A percentile compares a stretch with the other conserved stretches of the same genome.
Conservation (phyloP, 345 rosid species). For the Syzygium grande region DNA sequence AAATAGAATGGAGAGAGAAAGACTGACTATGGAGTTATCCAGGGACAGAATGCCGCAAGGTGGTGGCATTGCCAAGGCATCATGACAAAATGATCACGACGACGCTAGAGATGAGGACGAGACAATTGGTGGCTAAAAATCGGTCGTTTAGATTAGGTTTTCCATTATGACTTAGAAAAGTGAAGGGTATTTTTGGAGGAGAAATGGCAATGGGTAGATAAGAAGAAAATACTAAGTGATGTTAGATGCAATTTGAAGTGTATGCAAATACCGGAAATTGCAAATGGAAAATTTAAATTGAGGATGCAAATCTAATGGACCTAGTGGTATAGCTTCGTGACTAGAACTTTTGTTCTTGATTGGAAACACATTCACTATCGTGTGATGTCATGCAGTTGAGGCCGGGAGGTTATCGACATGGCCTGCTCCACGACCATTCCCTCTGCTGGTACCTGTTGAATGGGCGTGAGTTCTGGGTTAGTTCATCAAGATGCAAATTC, state of each 20-base stretch:
- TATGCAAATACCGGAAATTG: neutral
- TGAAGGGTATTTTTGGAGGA: neutral
- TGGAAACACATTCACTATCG: neutral
- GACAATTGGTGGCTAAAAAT: neutral
- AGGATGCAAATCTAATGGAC: neutral
- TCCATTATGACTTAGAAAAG: neutral
- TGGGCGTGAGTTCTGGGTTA: neutral
- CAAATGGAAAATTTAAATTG: neutral
- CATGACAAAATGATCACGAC: neutral
- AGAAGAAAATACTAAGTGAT: neutral
- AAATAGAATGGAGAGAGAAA: neutral
- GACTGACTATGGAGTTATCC: neutral
- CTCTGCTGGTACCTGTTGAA: neutral
- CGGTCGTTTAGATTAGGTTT: neutral
- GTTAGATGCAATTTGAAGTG: neutral
- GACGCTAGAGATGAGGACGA: neutral
- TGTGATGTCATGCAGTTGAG: neutral
- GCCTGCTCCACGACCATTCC: neutral
- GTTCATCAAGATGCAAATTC: neutral
- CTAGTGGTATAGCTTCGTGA: neutral
- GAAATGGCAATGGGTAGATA: neutral
- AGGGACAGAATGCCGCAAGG: neutral
- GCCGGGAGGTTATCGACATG: neutral
- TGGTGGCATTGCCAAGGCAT: neutral
- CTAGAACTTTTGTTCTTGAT: too few species aligned